A percentile compares a stretch with the other conserved stretches of the same genome.
Conservation (phyloP, 371 early-diverging fungal genomes). For the Capillidium rhysosporum region DNA sequence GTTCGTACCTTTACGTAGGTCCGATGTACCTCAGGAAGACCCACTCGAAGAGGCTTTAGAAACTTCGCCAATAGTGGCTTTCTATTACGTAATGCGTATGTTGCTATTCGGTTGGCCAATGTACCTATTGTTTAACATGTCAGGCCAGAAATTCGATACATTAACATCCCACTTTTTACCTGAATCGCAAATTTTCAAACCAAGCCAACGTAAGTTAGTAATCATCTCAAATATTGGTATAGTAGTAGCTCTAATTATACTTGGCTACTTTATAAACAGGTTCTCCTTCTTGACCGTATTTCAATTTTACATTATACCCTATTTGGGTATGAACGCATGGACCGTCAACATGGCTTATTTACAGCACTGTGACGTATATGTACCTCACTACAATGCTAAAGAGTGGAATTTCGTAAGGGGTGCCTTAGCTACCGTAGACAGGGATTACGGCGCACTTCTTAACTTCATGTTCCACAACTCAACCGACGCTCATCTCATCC, state of each 20-base stretch:
- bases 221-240: conserved; percentile 49
- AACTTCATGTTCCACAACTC: conserved; percentile 67
- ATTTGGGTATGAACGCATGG: conserved; percentile 63
- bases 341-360: conserved; percentile 71
- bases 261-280: conserved; percentile 16
- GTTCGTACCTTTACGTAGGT: conserved; percentile 55
- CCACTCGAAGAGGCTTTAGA: conserved; percentile 15
- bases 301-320: conserved; percentile 71
- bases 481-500: conserved; percentile 65
- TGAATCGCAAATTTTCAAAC: conserved; percentile 44
- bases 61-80: conserved; percentile 37
- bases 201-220: conserved; percentile 37
- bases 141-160: conserved; percentile 43
- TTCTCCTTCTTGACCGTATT: conserved; percentile 35
- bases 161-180: conserved; percentile 77
- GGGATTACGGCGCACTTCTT: conserved; percentile 57
- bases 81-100: conserved; percentile 34
- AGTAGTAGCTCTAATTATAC: conserved; percentile 20
- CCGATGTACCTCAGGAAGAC: conserved; percentile 20
- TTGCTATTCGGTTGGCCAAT: conserved; percentile 67
- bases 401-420: conserved; percentile 75
- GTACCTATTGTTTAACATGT: conserved; percentile 48
- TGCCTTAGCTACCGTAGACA: conserved; percentile 63
- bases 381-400: conserved; percentile 63
- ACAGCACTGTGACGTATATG: conserved; percentile 63